Base-by-base conservation (phyloP, 1,284 basidiomycete genomes). In the Malassezia japonica region DNA sequence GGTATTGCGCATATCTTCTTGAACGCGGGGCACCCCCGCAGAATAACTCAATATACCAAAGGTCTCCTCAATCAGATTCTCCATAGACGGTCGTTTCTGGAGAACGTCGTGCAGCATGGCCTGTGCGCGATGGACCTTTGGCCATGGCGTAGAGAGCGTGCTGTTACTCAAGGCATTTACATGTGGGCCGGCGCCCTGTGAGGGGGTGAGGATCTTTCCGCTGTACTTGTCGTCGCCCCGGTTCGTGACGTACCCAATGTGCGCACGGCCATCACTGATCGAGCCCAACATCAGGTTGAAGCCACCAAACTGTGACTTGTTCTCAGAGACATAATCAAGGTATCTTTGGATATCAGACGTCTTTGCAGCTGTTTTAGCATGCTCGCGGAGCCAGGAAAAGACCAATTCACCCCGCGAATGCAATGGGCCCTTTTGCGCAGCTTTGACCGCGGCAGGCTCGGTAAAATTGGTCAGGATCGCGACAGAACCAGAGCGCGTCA, bases 401-500 rank as follows among this genome's bases (percentile, higher is more conserved):
- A 53, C 50, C 3, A 53, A 31, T 16, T 47, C 45, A 25, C 50
- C 50, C 13, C 50, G 44, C 32, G 50, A 53, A 3, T 6, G 39
- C 15, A 38, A 20, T 21, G 44, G 31, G 3, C 18, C 28, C 9
- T 24, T 23, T 3, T n/a, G 13, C 18, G 36, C 37, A 2, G 29
- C 13, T 15, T 12, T 18, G 7, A 18, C 25, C 13, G 18, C 16
- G 15, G 39, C 24, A 3, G 28, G 10, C 34, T 53, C 50, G 23
- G 25, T 41, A 12, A 42, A 33, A 20, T 53, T 53, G 6, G 50
- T 53, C 13, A 53, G 46, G 18, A 32, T 40, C 4, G 35, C 29
- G 24, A 53, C 23, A 7, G 39, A 16, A 2, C 50, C 50, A 6
- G 31, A 12, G 27, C 44, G 38, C 39, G 50, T 33, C 9, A 48